Evolutionary conservation across 176 grass and related monocot species (phyloP), one percentile per base, ranked within the genome.

Genomic region (Typha latifolia): DNA sequence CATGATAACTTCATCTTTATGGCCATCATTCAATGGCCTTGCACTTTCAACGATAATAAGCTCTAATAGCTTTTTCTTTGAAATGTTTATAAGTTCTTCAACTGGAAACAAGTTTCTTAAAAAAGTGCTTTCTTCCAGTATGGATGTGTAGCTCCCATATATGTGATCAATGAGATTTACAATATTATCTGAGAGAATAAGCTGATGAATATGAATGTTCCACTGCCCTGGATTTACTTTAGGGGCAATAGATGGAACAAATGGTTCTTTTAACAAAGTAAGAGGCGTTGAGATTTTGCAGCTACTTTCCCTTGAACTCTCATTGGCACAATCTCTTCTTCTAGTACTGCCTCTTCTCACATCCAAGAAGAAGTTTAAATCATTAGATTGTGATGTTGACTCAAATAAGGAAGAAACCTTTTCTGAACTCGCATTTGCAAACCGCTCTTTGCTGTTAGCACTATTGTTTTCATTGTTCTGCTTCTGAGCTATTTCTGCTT

Each of bases 291-390:
- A 51, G 23, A 55, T 66, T n/a, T 64, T 53, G 62, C 66, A 70
- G 69, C 66, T 67, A 62, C 37, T 51, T 49, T 64, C 66, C 70
- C 71, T 84, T 69, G 53, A 51, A 63, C 52, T 47, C 22, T 55
- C 62, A 57, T 57, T n/a, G 12, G n/a, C 29, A 49, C 48, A 74
- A 20, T 22, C 69, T 66, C 48, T 52, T 72, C 55, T 85, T 75
- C 62, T 85, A 62, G 63, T 67, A 65, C 49, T 72, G 49, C 49
- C 75, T 72, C 69, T 89, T 63, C 80, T 86, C 26, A 37, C 80
- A 82, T 86, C 84, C 70, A 97, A 87, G 69, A 76, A 92, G 73
- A 86, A 89, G 55, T 80, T 92, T 67, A 92, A 68, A 64, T 71
- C 75, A 70, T 66, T 73, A 18, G 71, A 82, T 73, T 82, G 81